A percentile compares a stretch with the other conserved stretches of the same genome.
These are phyloP conservation scores for Mediolabrus comicus DNA, from an alignment of 108 stramenopile species.

Conservation along the genomic window DNA sequence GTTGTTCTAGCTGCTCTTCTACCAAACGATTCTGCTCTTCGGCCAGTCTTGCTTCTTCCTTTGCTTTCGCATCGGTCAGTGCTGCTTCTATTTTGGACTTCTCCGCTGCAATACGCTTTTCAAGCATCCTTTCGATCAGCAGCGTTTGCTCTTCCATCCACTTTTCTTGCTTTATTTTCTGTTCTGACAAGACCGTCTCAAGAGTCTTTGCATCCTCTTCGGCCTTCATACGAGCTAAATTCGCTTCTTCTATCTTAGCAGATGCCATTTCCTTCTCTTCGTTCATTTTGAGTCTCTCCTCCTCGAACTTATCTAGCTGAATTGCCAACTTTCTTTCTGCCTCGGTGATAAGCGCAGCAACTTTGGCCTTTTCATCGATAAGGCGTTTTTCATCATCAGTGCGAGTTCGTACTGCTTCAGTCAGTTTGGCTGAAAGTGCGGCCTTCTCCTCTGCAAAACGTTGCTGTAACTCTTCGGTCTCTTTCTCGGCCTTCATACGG, in stretches of 20 bases:
- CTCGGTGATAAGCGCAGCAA: neutral
- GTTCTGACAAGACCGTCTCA: neutral
- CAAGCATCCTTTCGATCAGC: neutral
- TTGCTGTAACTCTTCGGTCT: neutral
- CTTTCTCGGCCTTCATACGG: neutral
- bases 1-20: constrained; percentile 4
- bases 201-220: neutral
- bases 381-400: neutral
- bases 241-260: neutral
- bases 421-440: neutral
- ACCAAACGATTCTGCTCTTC: neutral
- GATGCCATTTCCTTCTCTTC: neutral
- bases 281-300: neutral
- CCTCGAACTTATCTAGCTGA: neutral
- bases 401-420: neutral
- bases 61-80: neutral
- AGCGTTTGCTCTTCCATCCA: neutral
- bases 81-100: neutral
- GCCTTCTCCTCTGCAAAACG: neutral
- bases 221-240: neutral
- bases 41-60: neutral
- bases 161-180: neutral
- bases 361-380: neutral
- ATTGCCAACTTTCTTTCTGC: neutral
- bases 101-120: neutral